Evolutionary conservation across 352 stramenopile species (phyloP).

Genomic region (Globisporangium acanthophoron): DNA sequence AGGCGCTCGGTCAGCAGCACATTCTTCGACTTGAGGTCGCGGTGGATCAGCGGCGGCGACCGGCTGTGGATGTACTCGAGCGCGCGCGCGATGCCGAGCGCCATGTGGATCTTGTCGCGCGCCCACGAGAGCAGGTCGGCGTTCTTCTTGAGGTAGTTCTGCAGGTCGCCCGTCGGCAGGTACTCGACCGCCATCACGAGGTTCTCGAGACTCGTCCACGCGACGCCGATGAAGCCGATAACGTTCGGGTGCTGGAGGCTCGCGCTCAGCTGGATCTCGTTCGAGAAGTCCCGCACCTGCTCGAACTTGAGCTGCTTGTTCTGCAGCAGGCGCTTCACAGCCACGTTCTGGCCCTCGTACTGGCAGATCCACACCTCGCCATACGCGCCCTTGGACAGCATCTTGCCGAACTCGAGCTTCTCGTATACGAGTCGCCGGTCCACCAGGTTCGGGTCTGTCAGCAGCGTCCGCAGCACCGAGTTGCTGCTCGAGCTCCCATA

Average conservation of each 20-base stretch:
- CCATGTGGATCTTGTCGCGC: conserved; percentile 20
- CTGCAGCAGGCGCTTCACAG: conserved; percentile 35
- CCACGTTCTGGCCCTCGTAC: conserved; percentile 33
- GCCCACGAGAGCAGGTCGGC: conserved; percentile 10
- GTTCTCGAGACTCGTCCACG: conserved; percentile 27
- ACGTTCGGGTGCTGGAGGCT: conserved; percentile 46
- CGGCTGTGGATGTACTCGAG: conserved; percentile 29
- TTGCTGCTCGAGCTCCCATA: conserved; percentile 23
- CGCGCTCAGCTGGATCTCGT: conserved; percentile 31
- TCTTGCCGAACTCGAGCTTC: conserved; percentile 18
- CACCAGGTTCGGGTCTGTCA: conserved; percentile 19
- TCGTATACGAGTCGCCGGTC: conserved; percentile 22
- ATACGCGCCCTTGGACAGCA: conserved; percentile 22
- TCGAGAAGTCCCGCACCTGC: conserved; percentile 33
- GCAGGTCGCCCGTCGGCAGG: conserved; percentile 17
- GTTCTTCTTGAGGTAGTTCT: conserved; percentile 13
- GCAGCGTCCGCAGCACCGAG: conserved; percentile 13
- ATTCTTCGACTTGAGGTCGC: conserved; percentile 40
- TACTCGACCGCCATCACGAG: conserved; percentile 25
- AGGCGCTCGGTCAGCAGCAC: conserved; percentile 23
- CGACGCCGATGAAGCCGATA: conserved; percentile 44
- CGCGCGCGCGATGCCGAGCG: conserved; percentile 25
- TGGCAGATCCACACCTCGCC: conserved; percentile 46
- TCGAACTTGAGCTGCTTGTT: conserved; percentile 28
- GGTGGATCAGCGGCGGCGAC: conserved; percentile 21